Conservation (phyloP, 768 basidiomycete genomes). For the Serendipita sp. region DNA sequence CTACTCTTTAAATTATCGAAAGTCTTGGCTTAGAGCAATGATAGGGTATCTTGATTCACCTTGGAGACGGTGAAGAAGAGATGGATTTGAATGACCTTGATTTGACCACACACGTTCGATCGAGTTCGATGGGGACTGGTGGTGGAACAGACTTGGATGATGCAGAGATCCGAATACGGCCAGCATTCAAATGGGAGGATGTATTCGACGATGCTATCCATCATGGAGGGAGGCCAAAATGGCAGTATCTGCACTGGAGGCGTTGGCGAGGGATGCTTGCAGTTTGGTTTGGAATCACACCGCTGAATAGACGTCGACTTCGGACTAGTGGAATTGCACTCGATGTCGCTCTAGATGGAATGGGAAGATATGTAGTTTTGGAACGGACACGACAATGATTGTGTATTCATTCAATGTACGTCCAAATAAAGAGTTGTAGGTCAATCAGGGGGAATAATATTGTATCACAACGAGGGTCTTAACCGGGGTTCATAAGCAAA, state of each 20-base stretch:
- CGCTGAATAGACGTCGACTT: constrained; percentile 38
- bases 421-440: background rate
- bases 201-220: constrained; percentile 39
- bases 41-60: constrained; percentile 47
- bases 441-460: background rate
- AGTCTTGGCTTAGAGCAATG: background rate
- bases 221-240: constrained; percentile 21
- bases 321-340: constrained; percentile 42
- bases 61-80: constrained; percentile 34
- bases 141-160: constrained; percentile 61
- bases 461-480: background rate
- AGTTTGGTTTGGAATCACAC: constrained; percentile 54
- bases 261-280: constrained; percentile 37
- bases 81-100: constrained; percentile 53
- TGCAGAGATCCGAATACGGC: constrained; percentile 40
- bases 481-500: background rate
- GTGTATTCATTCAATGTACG: background rate
- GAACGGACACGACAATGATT: constrained; percentile 9
- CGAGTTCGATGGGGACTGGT: constrained; percentile 47
- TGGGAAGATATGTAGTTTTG: constrained; percentile 39
- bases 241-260: constrained; percentile 13
- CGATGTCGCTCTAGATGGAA: constrained; percentile 37
- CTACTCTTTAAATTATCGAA: background rate
- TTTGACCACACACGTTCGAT: constrained; percentile 29
- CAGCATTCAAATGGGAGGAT: constrained; percentile 55